Conservation (phyloP, 306 rosid species). For the Pueraria montana region DNA sequence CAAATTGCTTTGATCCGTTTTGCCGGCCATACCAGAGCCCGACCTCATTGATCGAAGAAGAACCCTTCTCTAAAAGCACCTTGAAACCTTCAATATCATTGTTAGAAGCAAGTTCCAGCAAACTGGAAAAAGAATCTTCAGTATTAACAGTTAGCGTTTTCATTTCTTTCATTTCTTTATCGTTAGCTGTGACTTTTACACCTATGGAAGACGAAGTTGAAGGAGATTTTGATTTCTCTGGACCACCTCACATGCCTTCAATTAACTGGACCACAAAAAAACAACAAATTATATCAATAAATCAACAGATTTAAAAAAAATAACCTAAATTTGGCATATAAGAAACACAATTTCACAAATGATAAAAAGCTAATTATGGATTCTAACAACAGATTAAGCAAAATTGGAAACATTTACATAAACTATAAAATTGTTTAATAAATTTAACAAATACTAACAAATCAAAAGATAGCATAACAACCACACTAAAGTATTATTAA, state of each 20-base stretch:
- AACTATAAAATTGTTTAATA: no score
- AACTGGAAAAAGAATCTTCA: constrained; percentile 70
- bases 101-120: constrained; percentile 84
- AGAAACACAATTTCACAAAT: background rate
- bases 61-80: constrained; percentile 55
- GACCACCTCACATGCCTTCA: constrained; percentile 69
- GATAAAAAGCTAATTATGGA: background rate
- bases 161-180: constrained; percentile 58
- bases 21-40: constrained; percentile 79
- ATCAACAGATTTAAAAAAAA: background rate
- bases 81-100: constrained; percentile 73
- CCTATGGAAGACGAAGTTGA: constrained; percentile 48
- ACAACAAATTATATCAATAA: background rate
- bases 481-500: background rate
- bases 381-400: no score
- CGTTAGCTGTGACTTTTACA: constrained; percentile 50
- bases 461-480: background rate
- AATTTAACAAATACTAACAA: background rate
- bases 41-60: constrained; percentile 60
- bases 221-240: constrained; percentile 58
- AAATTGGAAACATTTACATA: background rate
- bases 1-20: constrained; percentile 72
- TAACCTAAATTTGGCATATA: background rate
- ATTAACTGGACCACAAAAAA: constrained; percentile 42
- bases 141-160: constrained; percentile 54